A percentile compares a stretch with the other conserved stretches of the same genome.
phyloP scores from a whole-genome alignment of 768 basidiomycete species.

The Agrocybe chaxingu region DNA sequence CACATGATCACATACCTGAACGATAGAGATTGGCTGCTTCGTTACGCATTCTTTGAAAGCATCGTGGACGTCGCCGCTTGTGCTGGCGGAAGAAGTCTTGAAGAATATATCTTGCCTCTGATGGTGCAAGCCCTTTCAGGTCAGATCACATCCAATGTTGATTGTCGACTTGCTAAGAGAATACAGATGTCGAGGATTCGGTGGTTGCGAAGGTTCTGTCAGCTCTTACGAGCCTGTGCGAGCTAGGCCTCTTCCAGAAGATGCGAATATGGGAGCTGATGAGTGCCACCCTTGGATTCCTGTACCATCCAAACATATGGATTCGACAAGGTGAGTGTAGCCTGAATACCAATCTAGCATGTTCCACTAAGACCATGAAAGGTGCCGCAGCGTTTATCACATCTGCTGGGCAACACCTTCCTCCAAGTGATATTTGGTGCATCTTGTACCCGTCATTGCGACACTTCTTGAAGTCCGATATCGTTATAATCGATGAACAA shows the following conservation, averaged over 20 bases:
- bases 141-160: constrained; percentile 28
- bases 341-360: background rate
- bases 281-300: constrained; percentile 81
- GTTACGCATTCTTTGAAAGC: constrained; percentile 92
- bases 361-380: constrained; percentile 22
- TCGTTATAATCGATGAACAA: constrained; percentile 69
- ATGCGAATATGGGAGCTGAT: constrained; percentile 98
- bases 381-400: constrained; percentile 88
- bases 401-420: constrained; percentile 78
- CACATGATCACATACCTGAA: constrained; percentile 87
- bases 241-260: constrained; percentile 87
- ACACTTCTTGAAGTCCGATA: constrained; percentile 82
- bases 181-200: constrained; percentile 87
- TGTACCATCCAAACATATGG: constrained; percentile 96
- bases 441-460: constrained; percentile 91
- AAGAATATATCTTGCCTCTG: constrained; percentile 95
- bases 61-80: constrained; percentile 95
- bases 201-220: constrained; percentile 90
- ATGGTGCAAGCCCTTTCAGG: constrained; percentile 96
- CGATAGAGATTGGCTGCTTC: constrained; percentile 88
- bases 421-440: constrained; percentile 91
- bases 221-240: constrained; percentile 84
- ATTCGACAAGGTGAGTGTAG: constrained; percentile 77
- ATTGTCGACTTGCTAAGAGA: background rate
- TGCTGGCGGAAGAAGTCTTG: constrained; percentile 86